Percentiles rank a stretch among this genome's conserved stretches.
Evolutionary conservation across 1,284 basidiomycete species (phyloP).

Genomic region (Ustilago lituana): DNA sequence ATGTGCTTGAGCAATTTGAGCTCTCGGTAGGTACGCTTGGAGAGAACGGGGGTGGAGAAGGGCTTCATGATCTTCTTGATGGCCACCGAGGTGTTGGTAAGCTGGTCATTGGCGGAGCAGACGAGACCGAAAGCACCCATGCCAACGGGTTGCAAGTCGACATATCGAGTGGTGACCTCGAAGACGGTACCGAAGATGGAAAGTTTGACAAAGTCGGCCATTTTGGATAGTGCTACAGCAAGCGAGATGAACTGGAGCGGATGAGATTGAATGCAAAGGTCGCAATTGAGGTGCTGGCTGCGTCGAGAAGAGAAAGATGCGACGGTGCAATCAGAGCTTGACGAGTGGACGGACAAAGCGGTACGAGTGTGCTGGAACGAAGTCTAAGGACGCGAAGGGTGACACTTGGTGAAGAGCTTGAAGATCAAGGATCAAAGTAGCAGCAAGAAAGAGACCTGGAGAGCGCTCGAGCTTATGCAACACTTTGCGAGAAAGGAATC

Average conservation of each 20-base stretch:
- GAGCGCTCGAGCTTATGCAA: slow-evolving; percentile 1
- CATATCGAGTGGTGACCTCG: slow-evolving; percentile 85
- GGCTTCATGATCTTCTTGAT: slow-evolving; percentile 99
- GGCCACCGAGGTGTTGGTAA: slow-evolving; percentile 91
- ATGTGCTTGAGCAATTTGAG: slow-evolving; percentile 98
- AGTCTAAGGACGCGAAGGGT: slow-evolving; percentile 5
- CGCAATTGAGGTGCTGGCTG: not conserved
- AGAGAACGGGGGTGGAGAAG: slow-evolving; percentile 95
- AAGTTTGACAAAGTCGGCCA: slow-evolving; percentile 87
- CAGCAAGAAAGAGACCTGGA: not conserved
- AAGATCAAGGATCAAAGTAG: not conserved
- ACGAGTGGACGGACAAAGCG: too few species aligned
- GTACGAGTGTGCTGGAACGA: not conserved
- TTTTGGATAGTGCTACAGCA: slow-evolving; percentile 24
- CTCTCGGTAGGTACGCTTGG: slow-evolving; percentile 96
- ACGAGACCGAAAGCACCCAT: slow-evolving; percentile 78
- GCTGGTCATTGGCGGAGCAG: slow-evolving; percentile 94
- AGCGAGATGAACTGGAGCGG: slow-evolving; percentile 3
- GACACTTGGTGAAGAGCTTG: not conserved
- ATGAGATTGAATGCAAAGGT: not conserved
- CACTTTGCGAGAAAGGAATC: not conserved
- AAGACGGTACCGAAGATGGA: slow-evolving; percentile 97
- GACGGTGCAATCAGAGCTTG: not conserved
- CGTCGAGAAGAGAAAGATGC: not conserved
- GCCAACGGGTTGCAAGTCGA: slow-evolving; percentile 99